Evolutionary conservation across 257 asterid genomes (phyloP).

Genomic region (Solanum etuberosum): DNA sequence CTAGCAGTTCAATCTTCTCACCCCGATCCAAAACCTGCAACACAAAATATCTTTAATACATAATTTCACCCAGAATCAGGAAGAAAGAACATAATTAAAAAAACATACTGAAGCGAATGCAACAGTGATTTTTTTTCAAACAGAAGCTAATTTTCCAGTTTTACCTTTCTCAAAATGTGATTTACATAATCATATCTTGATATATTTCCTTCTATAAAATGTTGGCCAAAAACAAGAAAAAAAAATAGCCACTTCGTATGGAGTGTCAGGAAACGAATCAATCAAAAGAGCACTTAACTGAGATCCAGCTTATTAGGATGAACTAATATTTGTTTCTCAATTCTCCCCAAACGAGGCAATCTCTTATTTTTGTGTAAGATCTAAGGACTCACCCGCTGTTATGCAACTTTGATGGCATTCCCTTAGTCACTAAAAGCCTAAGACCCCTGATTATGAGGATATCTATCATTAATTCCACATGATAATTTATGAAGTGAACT

Average conservation of each 20-base stretch:
- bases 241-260: background rate
- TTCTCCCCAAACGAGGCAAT: background rate
- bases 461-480: background rate
- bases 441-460: background rate
- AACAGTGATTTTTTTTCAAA: background rate
- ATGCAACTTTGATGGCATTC: background rate
- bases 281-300: background rate
- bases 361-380: background rate
- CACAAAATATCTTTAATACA: background rate
- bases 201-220: background rate
- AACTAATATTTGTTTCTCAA: background rate
- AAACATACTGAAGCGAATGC: background rate
- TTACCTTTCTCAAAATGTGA: background rate
- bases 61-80: background rate
- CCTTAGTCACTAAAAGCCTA: background rate
- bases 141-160: background rate
- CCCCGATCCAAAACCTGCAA: slow-evolving; percentile 93
- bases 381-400: background rate
- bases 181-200: background rate
- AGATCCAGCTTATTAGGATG: background rate
- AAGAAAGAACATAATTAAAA: background rate
- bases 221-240: background rate
- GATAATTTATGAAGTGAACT: background rate
- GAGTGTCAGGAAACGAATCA: background rate
- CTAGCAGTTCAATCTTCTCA: slow-evolving; percentile 87